Evolutionary conservation across 441 rosid genomes (phyloP).

Genomic region (Pelargonium citronellum): DNA sequence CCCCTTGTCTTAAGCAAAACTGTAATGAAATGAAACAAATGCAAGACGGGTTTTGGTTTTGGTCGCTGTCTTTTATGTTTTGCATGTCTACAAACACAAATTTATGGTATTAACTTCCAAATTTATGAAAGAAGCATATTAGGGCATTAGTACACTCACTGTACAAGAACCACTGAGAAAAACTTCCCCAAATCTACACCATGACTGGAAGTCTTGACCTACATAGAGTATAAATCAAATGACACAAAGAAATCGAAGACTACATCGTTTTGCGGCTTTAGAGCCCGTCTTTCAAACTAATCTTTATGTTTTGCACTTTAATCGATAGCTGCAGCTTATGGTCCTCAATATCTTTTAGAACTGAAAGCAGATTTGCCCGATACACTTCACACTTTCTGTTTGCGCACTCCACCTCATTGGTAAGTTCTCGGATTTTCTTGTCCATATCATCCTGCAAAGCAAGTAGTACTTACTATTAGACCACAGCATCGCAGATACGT

Average conservation of each 20-base stretch:
- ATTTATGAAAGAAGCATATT: no score
- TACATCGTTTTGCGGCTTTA: neutral
- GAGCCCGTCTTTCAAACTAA: conserved; percentile 23
- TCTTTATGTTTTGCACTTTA: conserved; percentile 27
- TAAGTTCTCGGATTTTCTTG: conserved; percentile 21
- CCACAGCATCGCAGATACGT: neutral
- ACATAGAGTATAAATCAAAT: neutral
- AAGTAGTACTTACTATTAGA: neutral
- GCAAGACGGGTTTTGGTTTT: no score
- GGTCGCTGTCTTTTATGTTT: no score
- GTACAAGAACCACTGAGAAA: neutral
- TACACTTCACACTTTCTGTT: conserved; percentile 23
- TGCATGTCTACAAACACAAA: no score
- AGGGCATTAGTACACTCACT: neutral
- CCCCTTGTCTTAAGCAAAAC: no score
- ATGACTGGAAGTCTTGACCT: neutral
- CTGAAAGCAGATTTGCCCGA: conserved; percentile 24
- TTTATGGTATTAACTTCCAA: no score
- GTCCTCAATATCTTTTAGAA: conserved; percentile 24
- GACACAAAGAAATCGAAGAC: neutral
- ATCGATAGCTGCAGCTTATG: conserved; percentile 27
- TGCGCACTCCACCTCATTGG: conserved; percentile 24
- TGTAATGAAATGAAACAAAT: no score
- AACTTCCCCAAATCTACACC: conserved; percentile 1
- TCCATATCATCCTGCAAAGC: conserved; percentile 23